Evolutionary conservation across 768 basidiomycete genomes (phyloP).

Genomic region (Psilocybe azurescens): DNA sequence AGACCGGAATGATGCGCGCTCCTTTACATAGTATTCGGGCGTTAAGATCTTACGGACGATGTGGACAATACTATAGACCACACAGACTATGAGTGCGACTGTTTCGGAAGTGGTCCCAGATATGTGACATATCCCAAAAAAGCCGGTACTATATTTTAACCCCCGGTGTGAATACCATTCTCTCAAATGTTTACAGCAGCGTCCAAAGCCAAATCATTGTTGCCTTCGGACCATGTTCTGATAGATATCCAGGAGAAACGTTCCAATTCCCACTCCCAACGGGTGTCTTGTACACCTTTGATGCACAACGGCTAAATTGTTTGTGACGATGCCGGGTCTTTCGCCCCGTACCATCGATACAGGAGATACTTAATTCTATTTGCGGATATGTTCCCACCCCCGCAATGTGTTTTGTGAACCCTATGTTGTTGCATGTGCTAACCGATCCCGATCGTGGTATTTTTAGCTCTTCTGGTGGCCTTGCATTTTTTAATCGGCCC

Average conservation of each 20-base stretch:
- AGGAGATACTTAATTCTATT: neutral
- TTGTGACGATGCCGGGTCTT: neutral
- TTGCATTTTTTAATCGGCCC: constrained; percentile 4
- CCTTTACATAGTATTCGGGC: neutral
- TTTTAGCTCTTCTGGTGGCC: constrained; percentile 6
- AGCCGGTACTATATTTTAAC: no score
- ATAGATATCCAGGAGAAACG: no score
- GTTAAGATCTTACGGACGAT: neutral
- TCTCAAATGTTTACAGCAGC: no score
- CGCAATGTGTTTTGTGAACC: constrained; percentile 11
- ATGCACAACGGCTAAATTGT: neutral
- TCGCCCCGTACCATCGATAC: neutral
- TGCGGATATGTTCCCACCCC: constrained; percentile 12
- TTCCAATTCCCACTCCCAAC: neutral
- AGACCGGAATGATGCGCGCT: neutral
- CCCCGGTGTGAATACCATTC: no score
- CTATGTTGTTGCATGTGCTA: constrained; percentile 11
- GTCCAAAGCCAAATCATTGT: no score
- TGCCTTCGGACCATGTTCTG: no score
- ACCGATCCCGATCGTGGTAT: constrained; percentile 6
- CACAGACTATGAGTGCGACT: no score
- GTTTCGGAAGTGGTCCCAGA: no score
- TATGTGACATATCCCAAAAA: no score
- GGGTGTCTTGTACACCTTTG: neutral
- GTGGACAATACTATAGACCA: no score